These are phyloP conservation scores for Petunia axillaris DNA, from an alignment of 257 asterid genomes.

Conservation along the genomic window DNA sequence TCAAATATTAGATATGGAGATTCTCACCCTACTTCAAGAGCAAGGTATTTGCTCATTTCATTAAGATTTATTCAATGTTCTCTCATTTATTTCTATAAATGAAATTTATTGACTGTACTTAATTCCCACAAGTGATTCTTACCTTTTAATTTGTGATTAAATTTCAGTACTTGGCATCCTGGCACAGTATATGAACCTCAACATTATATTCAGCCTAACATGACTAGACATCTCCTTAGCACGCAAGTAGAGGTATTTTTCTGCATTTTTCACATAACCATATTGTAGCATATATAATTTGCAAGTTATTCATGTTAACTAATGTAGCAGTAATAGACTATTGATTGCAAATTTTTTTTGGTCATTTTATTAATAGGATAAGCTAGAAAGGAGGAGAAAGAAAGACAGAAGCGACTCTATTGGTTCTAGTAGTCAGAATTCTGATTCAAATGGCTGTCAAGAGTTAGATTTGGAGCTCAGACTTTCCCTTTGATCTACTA, in stretches of 20 bases:
- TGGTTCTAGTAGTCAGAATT: conserved; percentile 50
- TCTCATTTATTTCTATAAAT: neutral
- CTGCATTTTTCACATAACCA: conserved; percentile 14
- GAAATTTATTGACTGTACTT: conserved; percentile 7
- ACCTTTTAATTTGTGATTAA: neutral
- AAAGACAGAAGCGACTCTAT: conserved; percentile 45
- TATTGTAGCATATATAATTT: neutral
- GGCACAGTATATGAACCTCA: conserved; percentile 55
- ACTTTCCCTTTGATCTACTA: conserved; percentile 38
- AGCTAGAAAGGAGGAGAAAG: conserved; percentile 42
- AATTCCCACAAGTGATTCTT: conserved; percentile 8
- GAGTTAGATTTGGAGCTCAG: conserved; percentile 95
- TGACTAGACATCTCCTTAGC: conserved; percentile 60
- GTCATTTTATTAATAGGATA: conserved; percentile 44
- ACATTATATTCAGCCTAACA: conserved; percentile 58
- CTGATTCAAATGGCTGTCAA: conserved; percentile 58
- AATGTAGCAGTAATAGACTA: neutral
- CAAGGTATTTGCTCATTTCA: conserved; percentile 46
- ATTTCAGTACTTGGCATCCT: conserved; percentile 64
- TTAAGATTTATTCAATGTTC: neutral
- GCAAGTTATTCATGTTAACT: neutral
- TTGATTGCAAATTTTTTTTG: neutral
- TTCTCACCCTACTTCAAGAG: conserved; percentile 48
- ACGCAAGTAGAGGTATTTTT: conserved; percentile 53
- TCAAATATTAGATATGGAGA: conserved; percentile 60